phyloP scores from a whole-genome alignment of 2,329 filamentous ascomycete genomes.

The Nemania abortiva region DNA sequence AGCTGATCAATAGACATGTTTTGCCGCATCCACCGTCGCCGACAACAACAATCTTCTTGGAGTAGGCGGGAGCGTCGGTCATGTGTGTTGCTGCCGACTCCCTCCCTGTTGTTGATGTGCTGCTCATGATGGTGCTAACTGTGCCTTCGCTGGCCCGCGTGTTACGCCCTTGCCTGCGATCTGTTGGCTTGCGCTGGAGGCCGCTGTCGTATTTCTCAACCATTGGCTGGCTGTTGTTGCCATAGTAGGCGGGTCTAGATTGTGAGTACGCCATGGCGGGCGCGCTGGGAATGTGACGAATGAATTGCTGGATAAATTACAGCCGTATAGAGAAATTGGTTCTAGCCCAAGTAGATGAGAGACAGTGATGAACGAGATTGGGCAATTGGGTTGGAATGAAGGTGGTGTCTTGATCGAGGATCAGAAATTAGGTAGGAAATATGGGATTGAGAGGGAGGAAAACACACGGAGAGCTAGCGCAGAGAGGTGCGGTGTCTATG shows the following conservation, averaged over 20 bases:
- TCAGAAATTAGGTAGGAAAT: slow-evolving; percentile 17
- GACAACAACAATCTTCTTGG: slow-evolving; percentile 99
- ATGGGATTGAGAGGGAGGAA: slow-evolving; percentile 22
- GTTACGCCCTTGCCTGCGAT: slow-evolving; percentile 62
- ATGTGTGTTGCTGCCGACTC: slow-evolving; percentile 85
- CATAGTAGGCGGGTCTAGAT: slow-evolving; percentile 67
- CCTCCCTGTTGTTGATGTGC: slow-evolving; percentile 77
- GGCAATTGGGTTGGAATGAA: slow-evolving; percentile 43
- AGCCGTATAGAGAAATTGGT: slow-evolving; percentile 27
- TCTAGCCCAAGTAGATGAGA: slow-evolving; percentile 37
- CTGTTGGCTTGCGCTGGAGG: slow-evolving; percentile 53
- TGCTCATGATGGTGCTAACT: slow-evolving; percentile 85
- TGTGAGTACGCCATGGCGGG: slow-evolving; percentile 64
- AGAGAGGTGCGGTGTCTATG: slow-evolving; percentile 14
- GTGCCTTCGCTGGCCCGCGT: slow-evolving; percentile 87
- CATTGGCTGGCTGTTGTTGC: slow-evolving; percentile 48
- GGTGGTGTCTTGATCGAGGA: slow-evolving; percentile 42
- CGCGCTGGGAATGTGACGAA: slow-evolving; percentile 28
- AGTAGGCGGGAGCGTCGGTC: slow-evolving; percentile 92
- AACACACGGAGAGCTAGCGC: slow-evolving; percentile 17
- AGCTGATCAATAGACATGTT: slow-evolving; percentile 98
- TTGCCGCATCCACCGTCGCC: slow-evolving; percentile 98
- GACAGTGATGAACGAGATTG: slow-evolving; percentile 18
- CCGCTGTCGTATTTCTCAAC: slow-evolving; percentile 57
- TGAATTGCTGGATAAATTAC: slow-evolving; percentile 21